Percentiles rank a stretch among this genome's conserved stretches.
Conservation (phyloP, 2,329 filamentous ascomycete species). For the Clarireedia paspali region DNA sequence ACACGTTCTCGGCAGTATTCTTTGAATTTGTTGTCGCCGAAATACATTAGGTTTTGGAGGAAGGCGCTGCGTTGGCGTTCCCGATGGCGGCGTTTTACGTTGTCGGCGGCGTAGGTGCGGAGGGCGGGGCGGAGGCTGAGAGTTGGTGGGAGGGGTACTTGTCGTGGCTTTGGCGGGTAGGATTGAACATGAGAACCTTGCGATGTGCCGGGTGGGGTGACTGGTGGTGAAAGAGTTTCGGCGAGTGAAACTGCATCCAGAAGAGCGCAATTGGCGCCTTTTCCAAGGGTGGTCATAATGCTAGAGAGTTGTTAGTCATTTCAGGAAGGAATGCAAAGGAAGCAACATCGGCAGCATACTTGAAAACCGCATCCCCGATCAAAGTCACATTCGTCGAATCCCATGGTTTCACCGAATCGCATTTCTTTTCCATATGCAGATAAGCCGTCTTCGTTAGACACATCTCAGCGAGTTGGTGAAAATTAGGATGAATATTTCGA, state of each 20-base stretch:
- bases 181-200: background rate
- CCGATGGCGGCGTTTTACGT: constrained; percentile 19
- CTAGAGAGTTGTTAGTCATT: constrained; percentile 10
- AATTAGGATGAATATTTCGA: constrained; percentile 15
- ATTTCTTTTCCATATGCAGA: constrained; percentile 19
- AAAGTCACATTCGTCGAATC: constrained; percentile 19
- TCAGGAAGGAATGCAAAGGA: background rate
- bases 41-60: constrained; percentile 24
- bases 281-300: constrained; percentile 24
- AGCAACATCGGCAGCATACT: constrained; percentile 12
- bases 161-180: background rate
- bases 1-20: constrained; percentile 18
- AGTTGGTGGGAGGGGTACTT: background rate
- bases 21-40: constrained; percentile 21
- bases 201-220: background rate
- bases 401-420: constrained; percentile 20
- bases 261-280: constrained; percentile 25
- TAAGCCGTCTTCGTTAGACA: constrained; percentile 19
- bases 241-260: constrained; percentile 24
- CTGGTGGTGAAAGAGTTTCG: constrained; percentile 10
- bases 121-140: constrained; percentile 10
- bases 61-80: constrained; percentile 20
- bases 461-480: constrained; percentile 16
- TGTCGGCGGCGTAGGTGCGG: constrained; percentile 15
- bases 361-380: constrained; percentile 25